Evolutionary conservation across 1,139 yeast genomes (phyloP), one percentile per base, ranked within the genome.

Genomic region (Yamadazyma aaseri): DNA sequence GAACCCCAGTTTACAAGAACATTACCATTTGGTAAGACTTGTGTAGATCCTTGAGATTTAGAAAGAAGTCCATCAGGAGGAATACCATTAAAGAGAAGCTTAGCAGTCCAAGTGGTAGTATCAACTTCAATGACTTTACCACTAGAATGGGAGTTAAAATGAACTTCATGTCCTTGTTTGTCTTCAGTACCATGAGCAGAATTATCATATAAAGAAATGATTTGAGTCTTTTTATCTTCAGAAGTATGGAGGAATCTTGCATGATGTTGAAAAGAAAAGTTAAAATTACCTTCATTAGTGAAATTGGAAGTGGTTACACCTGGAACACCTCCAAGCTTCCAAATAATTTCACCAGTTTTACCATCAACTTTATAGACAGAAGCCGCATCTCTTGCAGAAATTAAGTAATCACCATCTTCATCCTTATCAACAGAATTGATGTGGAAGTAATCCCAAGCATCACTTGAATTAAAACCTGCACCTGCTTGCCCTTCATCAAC

Each of bases 361-460:
- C 70, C 70, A 41, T 55, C 48, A 27, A 64, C 45, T 35, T 64
- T 63, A 42, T 60, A 64, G 17, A 63, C 36, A 3, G 69, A 46
- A 15, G 68, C 58, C 26, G 58, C 51, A 42, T 63, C 57, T 42
- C 71, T 53, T 3, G 67, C 62, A 3, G 67, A 61, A 13, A 65
- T 29, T 18, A 64, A 36, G 41, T 61, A 65, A 40, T 63, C 58
- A 10, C 69, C 70, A 27, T 58, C 42, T 9, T 46, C 56, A 42
- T 64, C 67, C 38, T 65, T 65, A 36, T 63, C 69, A 20, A 64
- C 65, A 1, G 71, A 63, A 35, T 65, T 65, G 39, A 64, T 61
- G 39, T 65, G 71, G 53, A 65, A 61, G 40, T 59, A 65, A 40
- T 65, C 71, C 65, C 68, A 65, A 5, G 71, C 69, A 40, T 55